phyloP scores from a whole-genome alignment of 1,284 basidiomycete genomes.

The Trametes pubescens region DNA sequence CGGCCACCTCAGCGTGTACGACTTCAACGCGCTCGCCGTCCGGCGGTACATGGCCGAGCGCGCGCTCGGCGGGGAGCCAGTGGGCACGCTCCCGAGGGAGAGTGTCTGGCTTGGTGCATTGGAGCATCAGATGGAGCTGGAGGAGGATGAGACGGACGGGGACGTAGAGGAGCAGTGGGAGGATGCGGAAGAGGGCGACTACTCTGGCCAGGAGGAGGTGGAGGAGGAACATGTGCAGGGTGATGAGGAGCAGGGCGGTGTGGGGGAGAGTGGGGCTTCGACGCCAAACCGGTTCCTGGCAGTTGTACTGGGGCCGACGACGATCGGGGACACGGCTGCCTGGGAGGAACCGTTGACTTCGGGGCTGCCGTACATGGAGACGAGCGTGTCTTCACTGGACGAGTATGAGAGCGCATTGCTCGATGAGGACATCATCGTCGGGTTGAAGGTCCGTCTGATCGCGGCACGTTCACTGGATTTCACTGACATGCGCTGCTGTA shows the following conservation, averaged over 20 bases:
- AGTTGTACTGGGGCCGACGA: conserved; percentile 25
- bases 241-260: conserved; percentile 3
- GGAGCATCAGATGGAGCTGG: not conserved
- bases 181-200: not conserved
- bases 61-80: conserved; percentile 17
- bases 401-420: conserved; percentile 52
- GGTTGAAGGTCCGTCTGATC: conserved; percentile 46
- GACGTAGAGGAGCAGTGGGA: conserved; percentile 3
- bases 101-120: conserved; percentile 11
- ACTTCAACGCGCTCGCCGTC: conserved; percentile 51
- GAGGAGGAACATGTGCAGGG: not conserved
- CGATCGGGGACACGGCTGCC: conserved; percentile 16
- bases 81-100: conserved; percentile 22
- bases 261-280: not conserved
- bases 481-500: not conserved
- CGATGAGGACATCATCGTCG: conserved; percentile 58
- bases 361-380: conserved; percentile 39
- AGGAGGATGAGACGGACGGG: not conserved
- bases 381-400: conserved; percentile 35
- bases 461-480: not conserved
- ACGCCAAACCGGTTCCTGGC: conserved; percentile 13
- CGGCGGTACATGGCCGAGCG: conserved; percentile 27
- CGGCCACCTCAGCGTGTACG: conserved; percentile 46
- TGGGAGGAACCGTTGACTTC: conserved; percentile 28
- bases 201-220: not conserved